phyloP scores from a whole-genome alignment of 2,329 filamentous ascomycete species.

The Colletotrichum graminicola region DNA sequence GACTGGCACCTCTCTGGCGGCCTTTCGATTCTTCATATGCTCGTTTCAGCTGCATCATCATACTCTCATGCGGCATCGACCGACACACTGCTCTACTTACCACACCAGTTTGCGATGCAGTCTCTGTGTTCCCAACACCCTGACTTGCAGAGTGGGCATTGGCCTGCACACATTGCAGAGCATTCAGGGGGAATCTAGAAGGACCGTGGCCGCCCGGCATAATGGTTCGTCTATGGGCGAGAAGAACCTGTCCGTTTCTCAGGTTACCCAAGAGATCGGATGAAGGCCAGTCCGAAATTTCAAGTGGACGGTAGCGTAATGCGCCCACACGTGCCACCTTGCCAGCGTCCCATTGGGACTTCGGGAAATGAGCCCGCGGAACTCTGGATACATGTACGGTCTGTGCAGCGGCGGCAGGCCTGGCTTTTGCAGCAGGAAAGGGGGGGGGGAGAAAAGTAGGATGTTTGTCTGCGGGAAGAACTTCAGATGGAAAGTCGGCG shows the following conservation, averaged over 20 bases:
- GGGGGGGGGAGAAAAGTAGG: background rate
- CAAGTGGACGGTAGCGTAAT: conserved; percentile 1
- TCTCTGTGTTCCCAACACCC: background rate
- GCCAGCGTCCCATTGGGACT: background rate
- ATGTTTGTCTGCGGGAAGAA: conserved; percentile 1
- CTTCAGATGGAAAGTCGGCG: conserved; percentile 18
- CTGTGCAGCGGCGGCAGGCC: conserved; percentile 2
- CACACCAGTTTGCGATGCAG: background rate
- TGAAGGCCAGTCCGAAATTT: conserved; percentile 30
- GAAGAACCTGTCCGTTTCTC: background rate
- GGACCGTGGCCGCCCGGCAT: background rate
- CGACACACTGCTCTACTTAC: background rate
- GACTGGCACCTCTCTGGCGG: background rate
- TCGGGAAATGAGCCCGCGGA: background rate
- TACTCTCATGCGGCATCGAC: background rate
- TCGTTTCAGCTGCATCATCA: background rate
- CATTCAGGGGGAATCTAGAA: background rate
- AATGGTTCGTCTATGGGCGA: background rate
- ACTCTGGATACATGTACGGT: background rate
- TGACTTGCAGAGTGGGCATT: background rate
- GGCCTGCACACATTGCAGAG: too few species aligned
- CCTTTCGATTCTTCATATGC: background rate
- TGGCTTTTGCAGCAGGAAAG: background rate
- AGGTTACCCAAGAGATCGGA: conserved; percentile 19
- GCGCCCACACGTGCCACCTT: background rate